These are phyloP conservation scores for Diutina sp. DNA, from an alignment of 1,139 yeast genomes.

Conservation along the genomic window DNA sequence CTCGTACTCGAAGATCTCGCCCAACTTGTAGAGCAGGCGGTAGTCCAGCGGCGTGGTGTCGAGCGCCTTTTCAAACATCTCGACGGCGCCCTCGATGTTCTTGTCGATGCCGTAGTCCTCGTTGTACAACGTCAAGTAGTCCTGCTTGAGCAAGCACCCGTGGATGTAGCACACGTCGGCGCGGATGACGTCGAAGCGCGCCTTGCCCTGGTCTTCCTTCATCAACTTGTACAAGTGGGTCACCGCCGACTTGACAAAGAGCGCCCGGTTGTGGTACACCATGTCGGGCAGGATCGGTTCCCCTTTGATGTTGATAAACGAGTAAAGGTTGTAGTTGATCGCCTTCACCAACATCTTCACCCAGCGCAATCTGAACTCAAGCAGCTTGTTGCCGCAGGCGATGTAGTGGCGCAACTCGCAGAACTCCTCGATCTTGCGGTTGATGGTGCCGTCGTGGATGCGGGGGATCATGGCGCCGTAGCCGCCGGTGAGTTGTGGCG, in stretches of 20 bases:
- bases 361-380: slow-evolving; percentile 32
- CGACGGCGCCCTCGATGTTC: slow-evolving; percentile 18
- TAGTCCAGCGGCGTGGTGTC: slow-evolving; percentile 20
- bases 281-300: slow-evolving; percentile 23
- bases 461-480: slow-evolving; percentile 3
- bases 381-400: slow-evolving; percentile 31
- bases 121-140: slow-evolving; percentile 17
- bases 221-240: slow-evolving; percentile 27
- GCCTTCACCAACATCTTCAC: slow-evolving; percentile 31
- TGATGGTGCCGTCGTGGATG: slow-evolving; percentile 14
- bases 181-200: slow-evolving; percentile 1
- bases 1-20: slow-evolving; percentile 28
- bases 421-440: slow-evolving; percentile 23
- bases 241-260: slow-evolving; percentile 27
- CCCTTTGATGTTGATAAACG: slow-evolving; percentile 33
- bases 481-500: slow-evolving; percentile 1
- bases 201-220: slow-evolving; percentile 12
- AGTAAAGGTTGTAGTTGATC: slow-evolving; percentile 26
- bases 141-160: slow-evolving; percentile 27
- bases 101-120: slow-evolving; percentile 27
- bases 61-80: slow-evolving; percentile 21
- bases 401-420: slow-evolving; percentile 22
- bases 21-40: slow-evolving; percentile 26
- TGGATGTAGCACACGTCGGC: slow-evolving; percentile 22
- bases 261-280: slow-evolving; percentile 18